Evolutionary conservation across 2,329 filamentous ascomycete genomes (phyloP).

Genomic region (Pseudocercospora vitis): DNA sequence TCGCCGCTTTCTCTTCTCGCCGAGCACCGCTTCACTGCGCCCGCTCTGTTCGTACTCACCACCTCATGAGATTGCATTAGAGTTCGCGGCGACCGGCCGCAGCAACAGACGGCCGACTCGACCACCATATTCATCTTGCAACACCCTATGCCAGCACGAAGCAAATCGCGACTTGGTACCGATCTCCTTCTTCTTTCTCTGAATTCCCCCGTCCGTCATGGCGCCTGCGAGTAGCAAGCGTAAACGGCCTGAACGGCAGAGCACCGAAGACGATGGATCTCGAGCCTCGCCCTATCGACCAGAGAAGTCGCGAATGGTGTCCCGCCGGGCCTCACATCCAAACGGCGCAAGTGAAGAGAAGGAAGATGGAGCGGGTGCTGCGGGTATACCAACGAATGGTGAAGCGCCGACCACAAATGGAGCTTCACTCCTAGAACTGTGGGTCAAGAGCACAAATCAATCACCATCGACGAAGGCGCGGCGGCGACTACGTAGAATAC

Average conservation of each 20-base stretch:
- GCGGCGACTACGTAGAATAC: constrained; percentile 16
- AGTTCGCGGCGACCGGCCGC: constrained; percentile 1
- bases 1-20: constrained; percentile 1
- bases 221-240: constrained; percentile 50
- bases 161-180: background rate
- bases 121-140: background rate
- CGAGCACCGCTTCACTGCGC: background rate
- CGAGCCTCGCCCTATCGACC: constrained; percentile 55
- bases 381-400: constrained; percentile 15
- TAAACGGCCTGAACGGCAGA: constrained; percentile 53
- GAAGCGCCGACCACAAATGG: constrained; percentile 6
- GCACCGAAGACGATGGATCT: constrained; percentile 44
- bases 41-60: background rate
- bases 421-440: constrained; percentile 17
- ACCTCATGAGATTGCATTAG: background rate
- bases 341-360: constrained; percentile 19
- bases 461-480: constrained; percentile 14
- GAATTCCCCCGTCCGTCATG: constrained; percentile 24
- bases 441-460: constrained; percentile 19
- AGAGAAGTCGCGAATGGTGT: constrained; percentile 52
- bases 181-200: background rate
- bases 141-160: background rate
- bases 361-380: constrained; percentile 16
- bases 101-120: background rate
- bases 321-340: constrained; percentile 44